Evolutionary conservation across 805 yeast genomes (phyloP).

Genomic region (Kregervanrija delftensis): DNA sequence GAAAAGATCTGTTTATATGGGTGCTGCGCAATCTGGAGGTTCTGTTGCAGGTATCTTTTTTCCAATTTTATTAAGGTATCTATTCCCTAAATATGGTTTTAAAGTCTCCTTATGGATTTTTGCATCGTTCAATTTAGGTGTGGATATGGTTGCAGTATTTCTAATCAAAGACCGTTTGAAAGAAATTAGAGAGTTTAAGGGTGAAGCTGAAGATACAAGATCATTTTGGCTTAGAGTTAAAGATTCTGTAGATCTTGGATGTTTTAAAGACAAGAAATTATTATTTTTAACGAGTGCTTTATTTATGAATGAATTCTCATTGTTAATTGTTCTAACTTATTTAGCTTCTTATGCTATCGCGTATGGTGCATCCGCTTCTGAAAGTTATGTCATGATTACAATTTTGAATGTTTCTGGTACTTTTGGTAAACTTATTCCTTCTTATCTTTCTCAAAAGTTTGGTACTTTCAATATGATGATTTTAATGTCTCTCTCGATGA

Average conservation of each 20-base stretch:
- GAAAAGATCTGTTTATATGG: constrained; percentile 49
- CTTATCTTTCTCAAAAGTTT: constrained; percentile 27
- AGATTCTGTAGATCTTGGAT: constrained; percentile 32
- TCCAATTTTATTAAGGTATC: constrained; percentile 43
- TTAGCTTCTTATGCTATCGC: constrained; percentile 47
- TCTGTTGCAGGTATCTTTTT: constrained; percentile 47
- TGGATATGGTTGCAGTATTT: constrained; percentile 29
- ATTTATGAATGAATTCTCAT: constrained; percentile 39
- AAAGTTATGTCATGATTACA: constrained; percentile 41
- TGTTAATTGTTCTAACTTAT: constrained; percentile 42
- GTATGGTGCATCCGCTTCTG: constrained; percentile 36
- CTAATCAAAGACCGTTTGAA: constrained; percentile 36
- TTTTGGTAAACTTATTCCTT: constrained; percentile 29
- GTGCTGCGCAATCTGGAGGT: constrained; percentile 46
- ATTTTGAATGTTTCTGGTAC: constrained; percentile 40
- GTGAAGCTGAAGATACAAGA: constrained; percentile 14
- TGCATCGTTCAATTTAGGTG: constrained; percentile 38
- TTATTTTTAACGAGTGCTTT: constrained; percentile 32
- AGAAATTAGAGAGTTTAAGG: constrained; percentile 17
- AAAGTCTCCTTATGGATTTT: constrained; percentile 51
- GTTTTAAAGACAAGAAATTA: constrained; percentile 36
- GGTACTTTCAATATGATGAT: constrained; percentile 51
- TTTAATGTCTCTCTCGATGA: constrained; percentile 39
- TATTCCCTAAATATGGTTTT: constrained; percentile 44
- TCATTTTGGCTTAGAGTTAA: constrained; percentile 13